Conservation (phyloP, 108 stramenopile genomes). For the Pseudonitzschia delicatissima region DNA sequence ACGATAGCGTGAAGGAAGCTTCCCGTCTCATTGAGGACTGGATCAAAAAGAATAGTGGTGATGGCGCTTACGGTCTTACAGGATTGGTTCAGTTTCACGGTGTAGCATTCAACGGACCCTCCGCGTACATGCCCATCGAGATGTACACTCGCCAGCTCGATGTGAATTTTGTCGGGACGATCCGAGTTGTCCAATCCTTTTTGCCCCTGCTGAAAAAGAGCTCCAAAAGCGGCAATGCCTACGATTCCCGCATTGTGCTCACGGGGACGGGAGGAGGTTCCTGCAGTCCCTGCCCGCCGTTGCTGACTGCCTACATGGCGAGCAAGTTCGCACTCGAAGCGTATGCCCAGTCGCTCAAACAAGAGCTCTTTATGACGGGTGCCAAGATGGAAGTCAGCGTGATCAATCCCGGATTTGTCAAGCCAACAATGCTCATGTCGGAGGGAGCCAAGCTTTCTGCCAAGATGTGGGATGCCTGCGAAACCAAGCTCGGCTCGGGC, state of each 20-base stretch:
- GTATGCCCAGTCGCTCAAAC: conserved; percentile 21
- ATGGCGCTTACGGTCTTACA: conserved; percentile 1
- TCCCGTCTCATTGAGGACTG: conserved; percentile 7
- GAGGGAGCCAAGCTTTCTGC: conserved; percentile 32
- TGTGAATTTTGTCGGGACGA: conserved; percentile 56
- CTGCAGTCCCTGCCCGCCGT: conserved; percentile 34
- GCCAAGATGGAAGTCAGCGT: conserved; percentile 24
- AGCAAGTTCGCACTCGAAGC: conserved; percentile 41
- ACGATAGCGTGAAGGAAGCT: conserved; percentile 26
- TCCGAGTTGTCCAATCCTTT: conserved; percentile 37
- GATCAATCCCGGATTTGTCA: conserved; percentile 41
- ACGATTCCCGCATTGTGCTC: conserved; percentile 30
- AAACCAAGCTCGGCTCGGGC: conserved; percentile 10
- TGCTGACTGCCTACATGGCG: conserved; percentile 41
- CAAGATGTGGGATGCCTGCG: conserved; percentile 35
- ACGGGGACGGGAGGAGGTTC: conserved; percentile 44
- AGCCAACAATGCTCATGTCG: conserved; percentile 43
- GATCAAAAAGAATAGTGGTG: conserved; percentile 6
- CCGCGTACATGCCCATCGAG: conserved; percentile 37
- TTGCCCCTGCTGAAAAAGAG: conserved; percentile 47
- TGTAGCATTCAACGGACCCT: conserved; percentile 38
- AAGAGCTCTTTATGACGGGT: conserved; percentile 34
- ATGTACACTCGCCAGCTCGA: conserved; percentile 34
- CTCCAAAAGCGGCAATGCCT: background rate
- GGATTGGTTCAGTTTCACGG: conserved; percentile 39